A percentile compares a stretch with the other conserved stretches of the same genome.
Conservation (phyloP, 306 rosid genomes). For the Castanea mollissima region DNA sequence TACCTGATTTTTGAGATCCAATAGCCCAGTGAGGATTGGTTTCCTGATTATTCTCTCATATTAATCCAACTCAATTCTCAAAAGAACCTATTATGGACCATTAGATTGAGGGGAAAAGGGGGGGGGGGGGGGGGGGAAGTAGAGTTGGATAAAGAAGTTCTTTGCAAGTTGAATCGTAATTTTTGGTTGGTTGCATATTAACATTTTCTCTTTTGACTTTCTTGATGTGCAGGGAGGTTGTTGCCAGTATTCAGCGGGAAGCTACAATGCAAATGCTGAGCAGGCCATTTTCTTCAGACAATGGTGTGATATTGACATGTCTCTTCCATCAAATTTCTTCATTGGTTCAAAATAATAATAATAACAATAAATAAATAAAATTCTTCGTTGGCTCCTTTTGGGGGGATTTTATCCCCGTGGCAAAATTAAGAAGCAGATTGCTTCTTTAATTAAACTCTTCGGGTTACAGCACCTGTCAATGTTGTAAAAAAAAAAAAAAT, state of each 20-base stretch:
- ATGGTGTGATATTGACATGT: constrained; percentile 41
- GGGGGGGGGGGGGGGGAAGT: too few relatives aligned
- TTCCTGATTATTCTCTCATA: background rate
- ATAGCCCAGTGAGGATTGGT: background rate
- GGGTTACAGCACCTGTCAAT: background rate
- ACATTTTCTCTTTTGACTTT: background rate
- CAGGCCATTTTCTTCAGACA: constrained; percentile 72
- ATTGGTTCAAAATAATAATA: too few relatives aligned
- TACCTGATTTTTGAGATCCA: background rate
- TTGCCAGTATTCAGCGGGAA: constrained; percentile 21
- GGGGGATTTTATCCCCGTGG: background rate
- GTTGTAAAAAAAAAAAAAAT: background rate
- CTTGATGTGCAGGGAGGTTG: constrained; percentile 45
- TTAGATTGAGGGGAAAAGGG: too few relatives aligned
- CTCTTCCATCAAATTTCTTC: constrained; percentile 8
- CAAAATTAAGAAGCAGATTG: background rate
- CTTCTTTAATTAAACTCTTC: background rate
- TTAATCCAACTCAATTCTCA: background rate
- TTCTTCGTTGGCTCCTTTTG: background rate
- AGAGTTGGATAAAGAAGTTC: background rate
- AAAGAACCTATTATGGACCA: background rate
- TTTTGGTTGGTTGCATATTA: background rate
- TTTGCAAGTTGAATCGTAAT: background rate
- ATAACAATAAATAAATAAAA: background rate
- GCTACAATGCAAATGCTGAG: constrained; percentile 44